A percentile compares a stretch with the other conserved stretches of the same genome.
phyloP scores from a whole-genome alignment of 2,329 filamentous ascomycete genomes.

The Fusarium sp. region DNA sequence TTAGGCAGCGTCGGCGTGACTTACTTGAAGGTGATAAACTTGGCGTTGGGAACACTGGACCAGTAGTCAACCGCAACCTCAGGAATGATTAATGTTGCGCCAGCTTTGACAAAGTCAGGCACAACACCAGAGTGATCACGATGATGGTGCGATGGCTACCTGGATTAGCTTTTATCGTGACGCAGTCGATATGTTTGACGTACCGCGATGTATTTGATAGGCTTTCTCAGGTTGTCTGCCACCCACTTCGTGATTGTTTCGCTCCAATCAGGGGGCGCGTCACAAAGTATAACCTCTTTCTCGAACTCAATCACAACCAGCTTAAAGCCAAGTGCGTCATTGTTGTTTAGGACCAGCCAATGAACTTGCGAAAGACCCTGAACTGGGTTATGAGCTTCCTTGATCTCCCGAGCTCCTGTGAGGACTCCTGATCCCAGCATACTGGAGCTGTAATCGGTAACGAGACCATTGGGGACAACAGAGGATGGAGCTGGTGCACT shows the following conservation, averaged over 20 bases:
- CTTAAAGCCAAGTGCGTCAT: constrained; percentile 11
- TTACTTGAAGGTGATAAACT: constrained; percentile 29
- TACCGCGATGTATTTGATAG: constrained; percentile 18
- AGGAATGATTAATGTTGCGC: constrained; percentile 12
- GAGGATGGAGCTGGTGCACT: neutral
- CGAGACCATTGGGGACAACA: neutral
- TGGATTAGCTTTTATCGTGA: accelerated
- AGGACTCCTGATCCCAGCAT: constrained; percentile 9
- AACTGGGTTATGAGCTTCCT: neutral
- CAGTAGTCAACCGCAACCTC: constrained; percentile 23
- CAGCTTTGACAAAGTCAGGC: constrained; percentile 6
- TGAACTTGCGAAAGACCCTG: neutral
- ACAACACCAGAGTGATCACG: constrained; percentile 24
- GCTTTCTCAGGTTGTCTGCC: constrained; percentile 8
- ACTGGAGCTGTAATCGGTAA: constrained; percentile 30
- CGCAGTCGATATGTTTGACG: accelerated
- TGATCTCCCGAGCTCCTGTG: neutral
- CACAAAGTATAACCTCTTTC: constrained; percentile 23
- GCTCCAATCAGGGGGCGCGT: constrained; percentile 16
- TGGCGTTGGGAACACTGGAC: neutral
- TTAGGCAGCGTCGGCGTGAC: neutral
- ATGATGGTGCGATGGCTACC: constrained; percentile 31
- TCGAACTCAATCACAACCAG: constrained; percentile 34
- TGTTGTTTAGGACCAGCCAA: constrained; percentile 24
- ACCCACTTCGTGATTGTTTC: constrained; percentile 23